These are phyloP conservation scores for Misopates orontium DNA, from an alignment of 257 asterid species.

Conservation along the genomic window DNA sequence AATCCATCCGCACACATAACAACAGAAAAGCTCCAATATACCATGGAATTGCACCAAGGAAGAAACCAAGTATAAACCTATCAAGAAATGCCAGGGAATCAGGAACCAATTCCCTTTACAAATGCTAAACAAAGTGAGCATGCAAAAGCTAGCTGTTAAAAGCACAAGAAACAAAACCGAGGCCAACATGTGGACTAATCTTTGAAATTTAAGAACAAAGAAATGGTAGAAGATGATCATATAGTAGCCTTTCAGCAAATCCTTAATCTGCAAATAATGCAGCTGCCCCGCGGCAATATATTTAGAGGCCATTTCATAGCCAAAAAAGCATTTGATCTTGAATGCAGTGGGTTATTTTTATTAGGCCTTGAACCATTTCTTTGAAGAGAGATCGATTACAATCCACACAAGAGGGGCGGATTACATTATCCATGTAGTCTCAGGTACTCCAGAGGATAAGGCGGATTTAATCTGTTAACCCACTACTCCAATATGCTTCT, in stretches of 20 bases:
- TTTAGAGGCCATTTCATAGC: no score
- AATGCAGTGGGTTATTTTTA: no score
- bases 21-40: constrained; percentile 79
- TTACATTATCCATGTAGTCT: no score
- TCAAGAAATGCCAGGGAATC: constrained; percentile 27
- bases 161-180: neutral
- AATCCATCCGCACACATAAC: constrained; percentile 73
- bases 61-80: constrained; percentile 80
- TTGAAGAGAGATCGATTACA: no score
- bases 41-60: constrained; percentile 91
- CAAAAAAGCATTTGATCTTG: no score
- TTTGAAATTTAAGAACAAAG: neutral
- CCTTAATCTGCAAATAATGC: neutral
- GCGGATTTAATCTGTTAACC: no score
- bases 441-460: no score
- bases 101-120: constrained; percentile 4
- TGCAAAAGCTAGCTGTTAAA: constrained; percentile 1
- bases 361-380: no score
- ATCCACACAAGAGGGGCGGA: no score
- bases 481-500: no score
- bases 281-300: constrained; percentile 3
- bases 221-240: neutral
- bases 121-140: constrained; percentile 3
- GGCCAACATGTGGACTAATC: neutral
- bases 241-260: constrained; percentile 12